Base-by-base conservation (phyloP, 1,284 basidiomycete species). In the Fomitopsis betulina region DNA sequence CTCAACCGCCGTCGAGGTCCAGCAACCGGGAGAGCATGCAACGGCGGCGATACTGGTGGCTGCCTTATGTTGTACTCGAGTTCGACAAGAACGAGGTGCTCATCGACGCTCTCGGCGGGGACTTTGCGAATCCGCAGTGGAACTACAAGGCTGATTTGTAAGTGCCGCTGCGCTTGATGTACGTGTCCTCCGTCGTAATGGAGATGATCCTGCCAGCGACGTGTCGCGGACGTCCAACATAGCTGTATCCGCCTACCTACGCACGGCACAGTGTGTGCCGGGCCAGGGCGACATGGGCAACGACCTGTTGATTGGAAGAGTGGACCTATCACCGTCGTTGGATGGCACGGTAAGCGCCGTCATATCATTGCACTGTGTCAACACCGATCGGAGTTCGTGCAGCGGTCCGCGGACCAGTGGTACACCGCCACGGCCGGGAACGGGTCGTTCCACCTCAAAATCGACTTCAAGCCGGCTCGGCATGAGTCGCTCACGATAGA, bases 21-120 rank as follows among this genome's bases (percentile, higher is more conserved):
- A 85, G 83, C 68, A 91, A 93, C 71, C 83, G 93, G 49, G 93
- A 95, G 67, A 93, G 89, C 68, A 77, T 96, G 72, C 93, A 96
- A 71, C 82, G 95, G 65, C 92, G 89, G 72, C 91, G 94, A 61
- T 86, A 86, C 71, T 97, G 94, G 94, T 98, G 94, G 93, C 81
- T 99, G 35, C 96, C 96, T 23, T 99, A 98, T 69, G 89, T 97
- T 71, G 95, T 97, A 40, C 86, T 98, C 63, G 96, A 98, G 75
- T 99, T 98, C 78, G 96, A 99, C 81, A 98, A 98, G 85, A 99
- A 99, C 76, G 96, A 99, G 75, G 89, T 99, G 63, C 78, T 99
- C 65, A 91, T 98, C 63, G 96, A 98, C 77, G 94, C 96, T 7
- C 82, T 98, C 63, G 95, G 93, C 5, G 96, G 96, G 37, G 94